A percentile compares a stretch with the other conserved stretches of the same genome.
phyloP scores from a whole-genome alignment of 2,329 filamentous ascomycete species.

The Cordyceps militaris region DNA sequence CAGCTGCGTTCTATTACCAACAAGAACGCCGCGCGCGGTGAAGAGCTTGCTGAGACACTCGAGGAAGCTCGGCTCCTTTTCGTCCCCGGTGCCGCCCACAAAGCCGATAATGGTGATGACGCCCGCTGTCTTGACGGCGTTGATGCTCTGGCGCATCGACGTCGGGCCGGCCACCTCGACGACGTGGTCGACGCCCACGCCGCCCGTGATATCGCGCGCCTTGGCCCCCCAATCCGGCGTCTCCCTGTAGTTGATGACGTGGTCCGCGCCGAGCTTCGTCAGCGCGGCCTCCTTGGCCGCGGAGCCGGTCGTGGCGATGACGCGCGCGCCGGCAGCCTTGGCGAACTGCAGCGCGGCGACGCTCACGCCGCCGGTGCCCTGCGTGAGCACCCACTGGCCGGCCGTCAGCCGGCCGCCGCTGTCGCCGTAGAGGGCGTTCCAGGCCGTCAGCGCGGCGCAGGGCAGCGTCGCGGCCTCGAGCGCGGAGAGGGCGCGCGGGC shows the following conservation, averaged over 20 bases:
- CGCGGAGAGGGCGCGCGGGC: slow-evolving; percentile 48
- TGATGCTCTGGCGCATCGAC: slow-evolving; percentile 38
- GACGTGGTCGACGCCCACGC: slow-evolving; percentile 39
- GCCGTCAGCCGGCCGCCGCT: slow-evolving; percentile 38
- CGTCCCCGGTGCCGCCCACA: slow-evolving; percentile 23
- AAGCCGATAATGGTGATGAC: slow-evolving; percentile 36
- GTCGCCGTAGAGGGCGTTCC: slow-evolving; percentile 59
- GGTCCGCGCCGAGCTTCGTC: slow-evolving; percentile 40
- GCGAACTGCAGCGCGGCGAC: slow-evolving; percentile 58
- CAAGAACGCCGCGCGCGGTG: slow-evolving; percentile 39
- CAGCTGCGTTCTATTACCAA: slow-evolving; percentile 40
- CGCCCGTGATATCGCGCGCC: slow-evolving; percentile 35
- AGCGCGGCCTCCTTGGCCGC: slow-evolving; percentile 36
- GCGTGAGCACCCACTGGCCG: slow-evolving; percentile 54
- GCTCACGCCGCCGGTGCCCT: slow-evolving; percentile 64
- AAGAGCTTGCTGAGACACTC: slow-evolving; percentile 27
- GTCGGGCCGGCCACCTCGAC: slow-evolving; percentile 41
- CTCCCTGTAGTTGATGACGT: slow-evolving; percentile 44
- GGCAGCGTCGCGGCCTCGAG: slow-evolving; percentile 50
- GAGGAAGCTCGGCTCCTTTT: slow-evolving; percentile 26
- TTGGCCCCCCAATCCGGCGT: slow-evolving; percentile 38
- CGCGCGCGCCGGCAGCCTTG: slow-evolving; percentile 40
- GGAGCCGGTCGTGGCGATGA: slow-evolving; percentile 43
- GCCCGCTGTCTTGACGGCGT: slow-evolving; percentile 39
- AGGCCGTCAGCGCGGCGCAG: slow-evolving; percentile 57